Evolutionary conservation across 192 early-diverging fungal genomes (phyloP), one percentile per base, ranked within the genome.

Genomic region (Podila epicladia): DNA sequence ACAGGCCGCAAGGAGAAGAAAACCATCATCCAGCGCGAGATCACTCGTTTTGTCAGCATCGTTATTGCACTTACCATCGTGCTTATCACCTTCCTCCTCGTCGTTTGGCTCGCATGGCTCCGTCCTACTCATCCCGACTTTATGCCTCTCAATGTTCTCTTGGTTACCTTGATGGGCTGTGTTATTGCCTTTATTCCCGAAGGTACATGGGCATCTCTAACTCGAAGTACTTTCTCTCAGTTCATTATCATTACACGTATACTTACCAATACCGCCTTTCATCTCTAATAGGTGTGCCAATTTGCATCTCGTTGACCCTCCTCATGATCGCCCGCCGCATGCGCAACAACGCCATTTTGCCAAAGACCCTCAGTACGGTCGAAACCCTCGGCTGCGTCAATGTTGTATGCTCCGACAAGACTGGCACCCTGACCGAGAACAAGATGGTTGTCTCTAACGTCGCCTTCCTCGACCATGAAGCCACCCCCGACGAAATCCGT

Each of bases 351-450:
- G 89, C 89, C 41, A 89, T 96, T 55, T 83, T 97, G 35, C 89
- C 92, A 55, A 95, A 96, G 77, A 90, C 93, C 26, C 85, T 98
- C 24, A 89, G 91, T 32, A 93, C 93, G 1, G 90, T 98, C 66
- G 95, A 98, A 84, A 95, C 95, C 5, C 87, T 98, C 20, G 97
- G 95, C 32, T 91, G 91, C 58, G 90, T 95, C 59, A 89, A 82
- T 65, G 68, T 77, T n/a, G 73, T 83, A 64, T 83, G 74, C 60
- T 95, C 93, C 50, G 95, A 98, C 82, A 98, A 98, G 85, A 97
- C 96, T 20, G 96, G 95, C 0, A 98, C 95, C 11, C 79, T 98
- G 51, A 98, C 96, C 12, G 86, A 89, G 66, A 89, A 92, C 85
- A 84, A 89, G 58, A 95, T 98, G 94, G 72, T 72, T 32, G 91